Evolutionary conservation across 768 basidiomycete genomes (phyloP).

Genomic region (Mycena metata): DNA sequence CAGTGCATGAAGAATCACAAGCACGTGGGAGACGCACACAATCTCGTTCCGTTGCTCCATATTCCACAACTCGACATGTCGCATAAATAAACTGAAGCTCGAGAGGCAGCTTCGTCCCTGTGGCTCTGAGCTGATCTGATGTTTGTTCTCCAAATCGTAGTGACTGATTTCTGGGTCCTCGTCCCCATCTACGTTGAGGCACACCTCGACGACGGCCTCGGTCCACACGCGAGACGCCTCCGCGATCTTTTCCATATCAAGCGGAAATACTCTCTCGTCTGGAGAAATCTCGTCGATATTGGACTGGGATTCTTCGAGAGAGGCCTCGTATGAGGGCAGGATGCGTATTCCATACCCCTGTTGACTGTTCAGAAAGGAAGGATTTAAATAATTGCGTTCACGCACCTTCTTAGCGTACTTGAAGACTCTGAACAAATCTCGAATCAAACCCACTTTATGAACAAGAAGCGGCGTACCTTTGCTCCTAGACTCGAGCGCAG

Average conservation of each 20-base stretch:
- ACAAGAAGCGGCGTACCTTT: no score
- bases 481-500: no score
- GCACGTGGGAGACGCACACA: not conserved
- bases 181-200: no score
- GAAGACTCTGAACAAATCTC: no score
- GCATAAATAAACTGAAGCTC: constrained; percentile 14
- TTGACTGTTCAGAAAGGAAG: no score
- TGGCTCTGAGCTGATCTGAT: not conserved
- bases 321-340: not conserved
- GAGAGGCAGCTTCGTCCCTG: not conserved
- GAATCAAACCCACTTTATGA: no score
- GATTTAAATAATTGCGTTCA: no score
- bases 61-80: constrained; percentile 20
- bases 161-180: not conserved
- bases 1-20: not conserved
- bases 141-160: not conserved
- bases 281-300: not conserved
- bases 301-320: not conserved
- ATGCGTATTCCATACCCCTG: no score
- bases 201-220: not conserved
- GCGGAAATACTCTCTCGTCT: not conserved
- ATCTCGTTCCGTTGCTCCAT: constrained; percentile 9
- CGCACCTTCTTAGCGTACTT: no score
- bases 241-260: not conserved
- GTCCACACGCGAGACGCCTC: not conserved